A percentile compares a stretch with the other conserved stretches of the same genome.
Conservation (phyloP, 2,329 filamentous ascomycete genomes). For the Paramyrothecium roridum region DNA sequence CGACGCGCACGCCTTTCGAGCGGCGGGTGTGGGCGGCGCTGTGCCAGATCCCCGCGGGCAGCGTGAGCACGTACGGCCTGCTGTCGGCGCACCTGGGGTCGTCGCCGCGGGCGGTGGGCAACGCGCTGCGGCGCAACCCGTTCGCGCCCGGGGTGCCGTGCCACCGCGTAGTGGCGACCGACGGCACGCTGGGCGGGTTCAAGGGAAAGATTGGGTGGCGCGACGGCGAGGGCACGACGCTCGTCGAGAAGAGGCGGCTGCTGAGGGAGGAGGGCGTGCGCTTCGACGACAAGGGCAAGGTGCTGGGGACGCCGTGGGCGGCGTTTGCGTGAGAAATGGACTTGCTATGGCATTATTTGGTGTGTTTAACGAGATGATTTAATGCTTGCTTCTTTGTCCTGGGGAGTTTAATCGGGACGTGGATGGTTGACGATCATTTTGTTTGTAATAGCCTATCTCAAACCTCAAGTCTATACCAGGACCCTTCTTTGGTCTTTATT, state of each 20-base stretch:
- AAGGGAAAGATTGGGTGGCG: slow-evolving; percentile 60
- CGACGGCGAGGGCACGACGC: slow-evolving; percentile 58
- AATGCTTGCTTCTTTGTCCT: not conserved
- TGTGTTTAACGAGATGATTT: not conserved
- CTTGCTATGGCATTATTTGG: not conserved
- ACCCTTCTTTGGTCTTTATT: not conserved
- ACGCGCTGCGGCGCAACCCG: slow-evolving; percentile 73
- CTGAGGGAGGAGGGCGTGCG: slow-evolving; percentile 61
- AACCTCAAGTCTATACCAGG: too few species aligned
- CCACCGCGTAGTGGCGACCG: slow-evolving; percentile 74
- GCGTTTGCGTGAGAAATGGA: slow-evolving; percentile 12
- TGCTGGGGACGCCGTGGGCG: slow-evolving; percentile 55
- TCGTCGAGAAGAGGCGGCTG: slow-evolving; percentile 61
- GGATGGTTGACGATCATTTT: too few species aligned
- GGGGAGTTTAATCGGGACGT: too few species aligned
- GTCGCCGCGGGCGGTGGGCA: slow-evolving; percentile 74
- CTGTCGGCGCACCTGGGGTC: slow-evolving; percentile 66
- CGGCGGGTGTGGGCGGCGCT: slow-evolving; percentile 68
- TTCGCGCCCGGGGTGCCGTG: slow-evolving; percentile 82
- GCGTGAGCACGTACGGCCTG: slow-evolving; percentile 74
- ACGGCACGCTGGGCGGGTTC: slow-evolving; percentile 69
- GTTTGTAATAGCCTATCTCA: too few species aligned
- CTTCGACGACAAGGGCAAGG: slow-evolving; percentile 57
- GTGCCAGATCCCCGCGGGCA: slow-evolving; percentile 72
- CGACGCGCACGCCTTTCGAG: slow-evolving; percentile 50